Base-by-base conservation (phyloP, 2,329 filamentous ascomycete genomes). In the Microthyrium microscopicum region DNA sequence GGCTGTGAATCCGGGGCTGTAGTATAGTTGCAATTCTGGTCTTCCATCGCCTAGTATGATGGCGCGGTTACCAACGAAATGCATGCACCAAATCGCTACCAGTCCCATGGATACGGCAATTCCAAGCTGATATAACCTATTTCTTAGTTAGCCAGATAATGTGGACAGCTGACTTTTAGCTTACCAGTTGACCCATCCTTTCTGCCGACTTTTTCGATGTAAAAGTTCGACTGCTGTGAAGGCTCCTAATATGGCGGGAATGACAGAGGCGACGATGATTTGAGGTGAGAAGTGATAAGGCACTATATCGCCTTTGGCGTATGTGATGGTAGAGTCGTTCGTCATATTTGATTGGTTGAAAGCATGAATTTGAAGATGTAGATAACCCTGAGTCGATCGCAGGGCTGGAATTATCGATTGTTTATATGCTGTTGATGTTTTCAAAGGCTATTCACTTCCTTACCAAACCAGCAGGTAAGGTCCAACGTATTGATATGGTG, bases 31-130 rank as follows among this genome's bases (percentile, higher is more conserved):
- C 8, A 82, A 59, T 22, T 68, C 57, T 9, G 40, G 22, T 15
- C 70, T 55, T 25, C 77, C 77, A 41, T 73, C 43, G 25, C 66
- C 75, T 13, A 92, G 65, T 18, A 77, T 60, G 39, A 87, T 78
- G 11, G 82, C 81, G 33, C 77, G 67, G 49, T 89, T 87, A 16
- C 81, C 82, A 42, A 89, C 77, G 46, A 80, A 87, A 50, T 89
- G 81, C 78, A 76, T 60, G 39, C 56, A 59, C 54, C 54, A 67
- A 31, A 66, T 64, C 12, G 61, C 61, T 29, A 64, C 59, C 5
- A 63, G 42, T 12, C 62, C 55, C 46, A 64, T 57, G 2, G 58
- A 56, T 2, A 60, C 46, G 22, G 56, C 47, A 37, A 55, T 60
- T 17, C 49, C 49, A 26, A 48, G 44, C 12, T 59, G 51, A 39